Evolutionary conservation across 768 basidiomycete genomes (phyloP).

Genomic region (Chiua virens): DNA sequence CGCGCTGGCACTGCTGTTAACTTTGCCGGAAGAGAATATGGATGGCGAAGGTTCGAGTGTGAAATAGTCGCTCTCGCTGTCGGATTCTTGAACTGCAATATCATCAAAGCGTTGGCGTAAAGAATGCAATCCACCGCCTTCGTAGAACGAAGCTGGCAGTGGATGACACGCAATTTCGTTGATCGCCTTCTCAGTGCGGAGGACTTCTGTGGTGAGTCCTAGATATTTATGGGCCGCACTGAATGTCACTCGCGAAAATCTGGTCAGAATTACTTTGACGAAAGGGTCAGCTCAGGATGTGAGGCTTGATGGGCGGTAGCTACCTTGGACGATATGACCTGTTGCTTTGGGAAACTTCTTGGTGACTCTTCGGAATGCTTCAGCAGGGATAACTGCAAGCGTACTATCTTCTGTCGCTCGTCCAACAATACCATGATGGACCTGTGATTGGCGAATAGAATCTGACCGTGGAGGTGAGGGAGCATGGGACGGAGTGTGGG

Average conservation of each 20-base stretch:
- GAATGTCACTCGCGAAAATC: constrained; percentile 97
- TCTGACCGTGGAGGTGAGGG: constrained; percentile 26
- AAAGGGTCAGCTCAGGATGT: constrained; percentile 11
- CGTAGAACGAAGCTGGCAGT: constrained; percentile 86
- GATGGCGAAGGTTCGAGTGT: constrained; percentile 23
- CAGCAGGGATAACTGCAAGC: constrained; percentile 97
- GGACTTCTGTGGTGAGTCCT: constrained; percentile 90
- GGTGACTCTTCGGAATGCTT: constrained; percentile 91
- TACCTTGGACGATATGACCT: constrained; percentile 93
- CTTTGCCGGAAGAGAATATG: constrained; percentile 21
- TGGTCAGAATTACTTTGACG: constrained; percentile 82
- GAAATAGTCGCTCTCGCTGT: constrained; percentile 61
- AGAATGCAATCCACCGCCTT: constrained; percentile 85
- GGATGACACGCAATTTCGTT: constrained; percentile 98
- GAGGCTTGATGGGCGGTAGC: neutral
- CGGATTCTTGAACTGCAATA: constrained; percentile 42
- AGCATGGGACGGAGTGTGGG: constrained; percentile 13
- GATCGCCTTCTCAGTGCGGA: constrained; percentile 95
- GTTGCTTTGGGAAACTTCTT: constrained; percentile 97
- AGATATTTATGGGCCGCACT: constrained; percentile 96
- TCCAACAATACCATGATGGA: constrained; percentile 79
- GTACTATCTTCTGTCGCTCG: constrained; percentile 93
- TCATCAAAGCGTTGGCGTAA: constrained; percentile 89
- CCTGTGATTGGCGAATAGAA: constrained; percentile 21
- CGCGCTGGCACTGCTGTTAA: constrained; percentile 10